Evolutionary conservation across 2,329 filamentous ascomycete species (phyloP), one percentile per base, ranked within the genome.

Genomic region (Epichloe glyceriae): DNA sequence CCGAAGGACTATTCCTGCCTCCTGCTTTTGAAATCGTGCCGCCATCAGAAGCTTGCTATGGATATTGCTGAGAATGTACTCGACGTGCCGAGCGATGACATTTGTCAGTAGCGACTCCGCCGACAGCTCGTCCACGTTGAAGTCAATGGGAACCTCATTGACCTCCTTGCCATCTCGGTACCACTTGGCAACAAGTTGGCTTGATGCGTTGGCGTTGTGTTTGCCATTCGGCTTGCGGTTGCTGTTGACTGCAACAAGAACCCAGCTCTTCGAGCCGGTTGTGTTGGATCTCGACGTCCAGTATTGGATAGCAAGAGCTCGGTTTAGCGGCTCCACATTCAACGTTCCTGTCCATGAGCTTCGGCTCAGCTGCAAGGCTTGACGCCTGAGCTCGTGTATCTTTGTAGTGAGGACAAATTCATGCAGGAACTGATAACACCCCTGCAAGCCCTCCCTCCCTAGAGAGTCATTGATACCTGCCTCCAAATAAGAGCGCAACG

Each of bases 331-430:
- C 62, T 96, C 88, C 15, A 95, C 76, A 59, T 80, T 81, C 44
- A 97, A 66, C 35, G 83, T 82, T 50, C 87, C 83, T 34, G 83
- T 81, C 91, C 93, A 97, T 34, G 80, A 79, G 3, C 77, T 78
- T 52, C 76, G 79, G 50, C 76, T 75, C 52, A 98, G 71, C 41
- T 83, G 80, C 30, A 76, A 56, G 2, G 88, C 88, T 70, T 98
- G 93, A 55, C 82, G 81, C 58, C 80, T 80, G 44, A 95, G 76
- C 56, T 93, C 83, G 56, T 80, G 83, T 57, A 98, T 85, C 70
- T 98, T 96, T 67, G 93, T 85, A 0, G 89, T 96, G 50, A 98
- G 71, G 4, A 90, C 79, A 54, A 94, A 83, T 61, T 91, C 88
- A 65, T 97, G 90, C 2, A 97, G 71, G 56, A 90, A 86, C 51